Evolutionary conservation across 1,284 basidiomycete genomes (phyloP).

Genomic region (Ganoderma boninense): DNA sequence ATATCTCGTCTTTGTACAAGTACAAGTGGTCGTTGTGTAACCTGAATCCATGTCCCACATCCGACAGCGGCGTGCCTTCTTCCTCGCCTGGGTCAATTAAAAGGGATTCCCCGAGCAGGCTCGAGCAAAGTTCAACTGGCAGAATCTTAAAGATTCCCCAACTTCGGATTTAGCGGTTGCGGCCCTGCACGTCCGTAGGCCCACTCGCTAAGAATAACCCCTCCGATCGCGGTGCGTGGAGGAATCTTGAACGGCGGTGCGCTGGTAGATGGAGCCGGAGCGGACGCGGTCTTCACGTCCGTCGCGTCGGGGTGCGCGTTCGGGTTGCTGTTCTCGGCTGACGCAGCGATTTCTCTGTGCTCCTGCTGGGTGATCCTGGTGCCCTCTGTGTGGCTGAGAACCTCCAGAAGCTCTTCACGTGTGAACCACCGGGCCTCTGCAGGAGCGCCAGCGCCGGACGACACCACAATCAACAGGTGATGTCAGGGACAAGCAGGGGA

Average conservation of each 20-base stretch:
- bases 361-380: conserved; percentile 65
- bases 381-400: conserved; percentile 67
- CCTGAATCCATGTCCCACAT: conserved; percentile 14
- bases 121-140: not conserved
- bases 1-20: conserved; percentile 19
- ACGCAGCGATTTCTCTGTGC: conserved; percentile 60
- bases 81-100: not conserved
- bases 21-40: conserved; percentile 19
- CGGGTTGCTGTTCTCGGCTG: conserved; percentile 28
- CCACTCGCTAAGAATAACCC: conserved; percentile 75
- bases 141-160: conserved; percentile 18
- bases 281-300: conserved; percentile 15
- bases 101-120: not conserved
- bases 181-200: conserved; percentile 50
- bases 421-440: conserved; percentile 91
- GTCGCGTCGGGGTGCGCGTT: conserved; percentile 29
- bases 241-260: conserved; percentile 68
- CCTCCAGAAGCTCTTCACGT: conserved; percentile 72
- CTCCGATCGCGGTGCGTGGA: conserved; percentile 73
- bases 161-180: conserved; percentile 27
- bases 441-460: conserved; percentile 5
- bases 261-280: conserved; percentile 39
- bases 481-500: not conserved
- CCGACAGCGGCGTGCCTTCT: not conserved
- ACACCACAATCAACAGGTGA: conserved; percentile 4